Percentiles rank a stretch among this genome's conserved stretches.
Conservation (phyloP, 2,329 filamentous ascomycete species). For the Colletotrichum somersetense region DNA sequence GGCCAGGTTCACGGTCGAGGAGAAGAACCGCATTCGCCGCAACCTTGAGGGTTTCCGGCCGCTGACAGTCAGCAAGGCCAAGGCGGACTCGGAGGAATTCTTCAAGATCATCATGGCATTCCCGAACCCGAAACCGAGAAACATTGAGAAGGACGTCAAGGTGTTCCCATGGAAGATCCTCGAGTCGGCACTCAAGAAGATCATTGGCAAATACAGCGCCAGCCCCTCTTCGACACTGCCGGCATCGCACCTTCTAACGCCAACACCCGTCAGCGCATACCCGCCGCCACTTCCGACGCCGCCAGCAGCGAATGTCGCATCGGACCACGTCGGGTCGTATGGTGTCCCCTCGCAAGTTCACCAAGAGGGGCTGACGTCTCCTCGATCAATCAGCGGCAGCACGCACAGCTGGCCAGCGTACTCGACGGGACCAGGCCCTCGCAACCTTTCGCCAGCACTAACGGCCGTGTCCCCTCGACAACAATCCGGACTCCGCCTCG, state of each 20-base stretch:
- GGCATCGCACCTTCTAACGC: constrained; percentile 56
- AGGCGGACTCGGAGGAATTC: constrained; percentile 93
- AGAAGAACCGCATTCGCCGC: constrained; percentile 97
- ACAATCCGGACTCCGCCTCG: constrained; percentile 38
- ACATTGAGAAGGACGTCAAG: constrained; percentile 99
- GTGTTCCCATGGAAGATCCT: constrained; percentile 98
- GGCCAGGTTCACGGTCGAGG: constrained; percentile 90
- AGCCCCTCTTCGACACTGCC: constrained; percentile 57
- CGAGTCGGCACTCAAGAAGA: constrained; percentile 90
- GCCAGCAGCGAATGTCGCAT: constrained; percentile 51
- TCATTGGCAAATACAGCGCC: constrained; percentile 93
- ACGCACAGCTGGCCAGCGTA: constrained; percentile 64
- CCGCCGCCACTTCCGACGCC: constrained; percentile 60
- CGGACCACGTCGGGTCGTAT: constrained; percentile 55
- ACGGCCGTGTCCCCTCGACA: constrained; percentile 54
- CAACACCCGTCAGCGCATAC: constrained; percentile 55
- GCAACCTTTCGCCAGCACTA: constrained; percentile 60
- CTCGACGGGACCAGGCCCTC: constrained; percentile 50
- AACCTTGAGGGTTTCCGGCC: constrained; percentile 96
- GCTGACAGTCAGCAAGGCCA: constrained; percentile 92
- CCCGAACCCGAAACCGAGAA: constrained; percentile 92
- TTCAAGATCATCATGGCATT: constrained; percentile 99
- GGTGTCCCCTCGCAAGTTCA: constrained; percentile 55
- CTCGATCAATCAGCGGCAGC: constrained; percentile 63
- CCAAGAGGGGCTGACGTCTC: constrained; percentile 65